Percentiles rank a stretch among this genome's conserved stretches.
Conservation (phyloP, 306 rosid genomes). For the Citrullus mucosospermus region DNA sequence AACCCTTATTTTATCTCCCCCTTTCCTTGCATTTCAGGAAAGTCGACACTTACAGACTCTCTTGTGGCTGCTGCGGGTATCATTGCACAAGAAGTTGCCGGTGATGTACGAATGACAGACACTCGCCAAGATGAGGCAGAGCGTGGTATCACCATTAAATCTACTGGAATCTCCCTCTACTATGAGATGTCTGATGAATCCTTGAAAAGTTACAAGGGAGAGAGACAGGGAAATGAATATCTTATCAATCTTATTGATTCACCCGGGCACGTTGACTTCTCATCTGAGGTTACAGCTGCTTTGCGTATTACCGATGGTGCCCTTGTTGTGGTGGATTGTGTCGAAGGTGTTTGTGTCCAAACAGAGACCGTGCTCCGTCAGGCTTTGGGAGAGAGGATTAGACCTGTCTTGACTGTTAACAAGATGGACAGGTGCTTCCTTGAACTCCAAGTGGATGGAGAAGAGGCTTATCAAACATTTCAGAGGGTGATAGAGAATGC, state of each 20-base stretch:
- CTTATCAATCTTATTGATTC: conserved; percentile 92
- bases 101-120: conserved; percentile 94
- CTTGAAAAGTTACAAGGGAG: conserved; percentile 53
- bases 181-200: conserved; percentile 56
- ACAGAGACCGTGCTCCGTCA: conserved; percentile 86
- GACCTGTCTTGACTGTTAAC: conserved; percentile 77
- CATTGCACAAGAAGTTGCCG: conserved; percentile 83
- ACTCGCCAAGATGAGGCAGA: conserved; percentile 92
- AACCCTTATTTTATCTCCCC: background rate
- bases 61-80: conserved; percentile 97
- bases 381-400: conserved; percentile 85
- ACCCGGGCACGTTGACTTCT: conserved; percentile 83
- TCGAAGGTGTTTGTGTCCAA: conserved; percentile 90
- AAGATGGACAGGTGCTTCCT: conserved; percentile 98
- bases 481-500: conserved; percentile 86
- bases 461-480: conserved; percentile 80
- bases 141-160: conserved; percentile 89
- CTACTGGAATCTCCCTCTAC: conserved; percentile 89
- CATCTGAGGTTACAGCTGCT: conserved; percentile 96
- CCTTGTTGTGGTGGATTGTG: conserved; percentile 81
- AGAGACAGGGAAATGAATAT: conserved; percentile 66
- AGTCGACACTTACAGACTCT: conserved; percentile 81
- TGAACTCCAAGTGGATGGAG: conserved; percentile 94
- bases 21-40: conserved; percentile 20
- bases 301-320: conserved; percentile 94